Conservation (phyloP, 2,329 filamentous ascomycete genomes). For the Arthrobotrys sphaeroides region DNA sequence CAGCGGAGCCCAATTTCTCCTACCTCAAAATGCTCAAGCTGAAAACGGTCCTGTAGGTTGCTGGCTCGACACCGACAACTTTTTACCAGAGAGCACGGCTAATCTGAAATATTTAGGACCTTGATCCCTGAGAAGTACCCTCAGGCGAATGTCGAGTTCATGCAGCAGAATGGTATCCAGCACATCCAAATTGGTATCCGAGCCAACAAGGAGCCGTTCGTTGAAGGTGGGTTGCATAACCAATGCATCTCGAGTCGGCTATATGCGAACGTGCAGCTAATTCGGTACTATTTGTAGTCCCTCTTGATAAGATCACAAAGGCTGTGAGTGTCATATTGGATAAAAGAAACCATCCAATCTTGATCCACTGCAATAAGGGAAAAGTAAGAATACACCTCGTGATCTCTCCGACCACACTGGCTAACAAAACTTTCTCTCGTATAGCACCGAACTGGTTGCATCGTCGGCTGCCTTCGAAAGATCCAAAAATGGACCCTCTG, state of each 20-base stretch:
- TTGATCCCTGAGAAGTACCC: conserved; percentile 66
- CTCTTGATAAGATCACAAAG: conserved; percentile 72
- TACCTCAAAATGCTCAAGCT: conserved; percentile 75
- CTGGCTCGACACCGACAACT: neutral
- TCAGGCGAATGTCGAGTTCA: conserved; percentile 69
- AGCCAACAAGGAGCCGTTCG: conserved; percentile 80
- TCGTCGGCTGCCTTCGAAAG: conserved; percentile 81
- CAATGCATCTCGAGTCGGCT: conserved; percentile 8
- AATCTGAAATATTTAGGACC: conserved; percentile 60
- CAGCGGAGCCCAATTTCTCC: conserved; percentile 73
- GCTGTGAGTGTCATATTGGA: conserved; percentile 78
- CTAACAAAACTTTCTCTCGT: conserved; percentile 2
- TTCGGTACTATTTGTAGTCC: conserved; percentile 61
- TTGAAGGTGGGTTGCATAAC: conserved; percentile 63
- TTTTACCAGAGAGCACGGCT: neutral
- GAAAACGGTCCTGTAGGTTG: conserved; percentile 78
- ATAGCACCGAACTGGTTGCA: conserved; percentile 86
- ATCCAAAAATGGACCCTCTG: conserved; percentile 73
- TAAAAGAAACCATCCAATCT: conserved; percentile 76
- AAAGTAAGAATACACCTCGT: conserved; percentile 66
- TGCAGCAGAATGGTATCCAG: conserved; percentile 72
- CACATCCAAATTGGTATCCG: conserved; percentile 80
- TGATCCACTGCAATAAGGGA: conserved; percentile 94
- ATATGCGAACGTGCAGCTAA: conserved; percentile 49
- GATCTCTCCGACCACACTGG: neutral